These are phyloP conservation scores for Acrodontium crateriforme DNA, from an alignment of 2,329 filamentous ascomycete species.

Conservation along the genomic window DNA sequence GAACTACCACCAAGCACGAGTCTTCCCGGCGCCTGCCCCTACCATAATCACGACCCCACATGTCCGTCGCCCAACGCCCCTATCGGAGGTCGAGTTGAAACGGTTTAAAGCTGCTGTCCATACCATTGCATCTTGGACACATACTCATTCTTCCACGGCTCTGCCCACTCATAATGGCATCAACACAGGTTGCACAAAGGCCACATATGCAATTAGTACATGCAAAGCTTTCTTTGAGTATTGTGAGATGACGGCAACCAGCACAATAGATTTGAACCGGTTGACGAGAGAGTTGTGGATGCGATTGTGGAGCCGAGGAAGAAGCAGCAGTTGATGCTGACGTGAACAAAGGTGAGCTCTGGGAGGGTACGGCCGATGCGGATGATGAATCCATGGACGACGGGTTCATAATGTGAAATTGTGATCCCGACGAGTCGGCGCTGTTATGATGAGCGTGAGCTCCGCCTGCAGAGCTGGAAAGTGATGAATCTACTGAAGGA, in stretches of 20 bases:
- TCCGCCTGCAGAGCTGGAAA: conserved; percentile 12
- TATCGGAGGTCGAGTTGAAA: conserved; percentile 72
- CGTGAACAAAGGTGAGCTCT: conserved; percentile 46
- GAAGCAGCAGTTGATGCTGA: conserved; percentile 5
- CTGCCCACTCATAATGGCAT: conserved; percentile 63
- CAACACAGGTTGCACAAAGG: conserved; percentile 76
- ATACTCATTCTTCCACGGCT: conserved; percentile 51
- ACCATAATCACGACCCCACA: too few relatives aligned
- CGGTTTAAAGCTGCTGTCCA: conserved; percentile 69
- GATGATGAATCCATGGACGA: conserved; percentile 31
- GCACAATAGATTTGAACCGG: conserved; percentile 82
- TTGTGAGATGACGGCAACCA: conserved; percentile 63
- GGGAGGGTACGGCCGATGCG: too few relatives aligned
- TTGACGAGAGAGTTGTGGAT: conserved; percentile 2
- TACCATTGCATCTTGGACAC: conserved; percentile 65
- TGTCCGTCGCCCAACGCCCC: too few relatives aligned
- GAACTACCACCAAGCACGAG: too few relatives aligned
- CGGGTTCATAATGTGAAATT: conserved; percentile 42
- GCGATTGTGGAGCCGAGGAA: conserved; percentile 1
- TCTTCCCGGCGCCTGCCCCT: too few relatives aligned
- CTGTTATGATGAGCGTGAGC: conserved; percentile 20
- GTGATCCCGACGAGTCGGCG: conserved; percentile 45
- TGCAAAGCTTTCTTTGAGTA: conserved; percentile 73
- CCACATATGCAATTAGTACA: conserved; percentile 96
- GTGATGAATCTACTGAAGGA: conserved; percentile 70